Evolutionary conservation across 768 basidiomycete genomes (phyloP), one percentile per base, ranked within the genome.

Genomic region (Suillus subluteus): DNA sequence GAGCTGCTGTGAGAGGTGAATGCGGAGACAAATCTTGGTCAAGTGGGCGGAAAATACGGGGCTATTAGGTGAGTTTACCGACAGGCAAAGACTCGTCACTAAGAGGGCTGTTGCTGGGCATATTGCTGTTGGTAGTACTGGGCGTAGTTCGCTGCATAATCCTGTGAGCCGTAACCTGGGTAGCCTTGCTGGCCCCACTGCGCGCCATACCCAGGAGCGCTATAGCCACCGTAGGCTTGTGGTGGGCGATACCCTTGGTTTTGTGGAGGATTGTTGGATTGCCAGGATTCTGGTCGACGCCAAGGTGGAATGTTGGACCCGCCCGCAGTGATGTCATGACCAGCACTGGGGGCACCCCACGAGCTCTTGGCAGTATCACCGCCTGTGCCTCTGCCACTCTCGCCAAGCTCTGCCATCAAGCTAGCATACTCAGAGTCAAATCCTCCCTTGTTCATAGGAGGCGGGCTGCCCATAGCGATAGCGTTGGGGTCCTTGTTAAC

Each of bases 341-440:
- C 83, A 70, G 89, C 90, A 73, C 86, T 86, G 37, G 88, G 87
- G 68, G 89, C 89, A 69, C 90, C 86, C 79, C 91, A 90, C 18
- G 83, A 75, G 40, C 83, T 81, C 72, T 84, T 87, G 67, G 79
- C 79, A 52, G 82, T 77, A 73, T 89, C 91, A 62, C 81, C 83
- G 44, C 82, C 81, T 62, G 82, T 80, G 58, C 88, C 85, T 67
- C 82, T 84, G 58, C 82, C 86, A 41, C 86, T 86, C 81, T 99
- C 98, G 63, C 98, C 98, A 44, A 99, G 87, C 82, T 99, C 98
- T 61, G 94, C 96, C 97, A 99, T 97, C 69, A 99, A 81, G 72
- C 88, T 95, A 48, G 95, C 95, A 73, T 98, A 99, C 82, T 99
- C 98, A 15, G 96, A 97, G 78, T 99, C 98, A 80, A 99, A 99